Evolutionary conservation across 2,329 filamentous ascomycete species (phyloP).

Genomic region (Chaetomium globosum): DNA sequence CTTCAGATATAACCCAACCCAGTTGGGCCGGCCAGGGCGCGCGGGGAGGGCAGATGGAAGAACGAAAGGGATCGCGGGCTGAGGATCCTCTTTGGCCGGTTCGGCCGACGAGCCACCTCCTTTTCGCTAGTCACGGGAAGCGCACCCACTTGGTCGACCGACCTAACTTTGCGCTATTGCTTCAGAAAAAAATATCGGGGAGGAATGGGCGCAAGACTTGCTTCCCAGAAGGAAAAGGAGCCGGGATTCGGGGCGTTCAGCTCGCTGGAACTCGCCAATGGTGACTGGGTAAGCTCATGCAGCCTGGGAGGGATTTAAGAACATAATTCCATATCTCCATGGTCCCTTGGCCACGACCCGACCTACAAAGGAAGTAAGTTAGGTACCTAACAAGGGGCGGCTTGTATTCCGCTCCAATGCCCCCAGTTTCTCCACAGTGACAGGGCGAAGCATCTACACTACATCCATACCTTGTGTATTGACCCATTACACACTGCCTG

Average conservation of each 20-base stretch:
- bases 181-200: not conserved
- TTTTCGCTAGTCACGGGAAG: not conserved
- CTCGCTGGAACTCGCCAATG: not conserved
- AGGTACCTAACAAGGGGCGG: not conserved
- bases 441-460: too few relatives aligned
- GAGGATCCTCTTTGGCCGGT: not conserved
- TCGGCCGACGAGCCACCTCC: slow-evolving; percentile 9
- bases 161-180: slow-evolving; percentile 1
- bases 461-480: not conserved
- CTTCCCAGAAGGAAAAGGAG: not conserved
- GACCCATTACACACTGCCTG: not conserved
- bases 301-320: not conserved
- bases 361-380: too few relatives aligned
- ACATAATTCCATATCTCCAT: not conserved
- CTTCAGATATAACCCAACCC: not conserved
- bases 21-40: not conserved
- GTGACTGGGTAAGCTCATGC: not conserved
- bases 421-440: not conserved
- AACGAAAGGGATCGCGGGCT: slow-evolving; percentile 3
- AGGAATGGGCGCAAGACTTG: not conserved
- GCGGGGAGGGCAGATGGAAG: not conserved
- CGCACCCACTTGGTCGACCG: slow-evolving; percentile 2
- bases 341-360: too few relatives aligned
- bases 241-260: not conserved
- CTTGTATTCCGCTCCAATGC: not conserved